Base-by-base conservation (phyloP, 805 yeast genomes). In the Barnettozyma siamensis region DNA sequence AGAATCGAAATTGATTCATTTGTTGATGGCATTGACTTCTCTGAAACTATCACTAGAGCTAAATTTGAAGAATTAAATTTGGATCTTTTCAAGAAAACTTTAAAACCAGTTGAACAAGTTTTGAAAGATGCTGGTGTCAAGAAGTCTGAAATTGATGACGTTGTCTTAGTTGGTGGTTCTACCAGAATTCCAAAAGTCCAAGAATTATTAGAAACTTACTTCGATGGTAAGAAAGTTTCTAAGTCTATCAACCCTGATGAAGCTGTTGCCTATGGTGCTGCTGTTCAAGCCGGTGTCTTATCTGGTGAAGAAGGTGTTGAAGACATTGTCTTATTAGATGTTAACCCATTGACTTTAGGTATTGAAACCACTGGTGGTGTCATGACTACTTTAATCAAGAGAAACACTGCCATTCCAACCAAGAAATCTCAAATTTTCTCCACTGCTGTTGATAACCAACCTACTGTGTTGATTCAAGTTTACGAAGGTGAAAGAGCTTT, bases 201-300 rank as follows among this genome's bases (percentile, higher is more conserved):
- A 74, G 84, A 86, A 70, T 76, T 91, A 59, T 77, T 91, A 55
- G 95, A 91, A 70, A 76, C 83, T 51, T 88, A 69, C 78, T 91
- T 91, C 64, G 80, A 83, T 60, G 96, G 96, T 59, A 91, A 93
- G 77, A 88, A 88, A 70, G 91, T 95, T 52, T 87, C 95, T 54
- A 91, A 89, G 78, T 91, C 96, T 59, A 91, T 91, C 62, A 91
- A 91, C 75, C 98, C 99, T 50, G 99, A 91, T 72, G 99, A 91
- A 76, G 99, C 99, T 65, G 98, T 91, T 61, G 99, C 98, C 33
- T 91, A 82, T 59, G 99, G 99, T 78, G 98, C 98, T 47, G 97
- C 99, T 50, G 97, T 91, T 50, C 99, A 91, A 75, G 98, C 96
- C 44, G 98, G 98, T 74, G 94, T 91, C 55, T 73, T 91, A 52